Evolutionary conservation across 2,329 filamentous ascomycete genomes (phyloP).

Genomic region (Trichothecium sympodiale): DNA sequence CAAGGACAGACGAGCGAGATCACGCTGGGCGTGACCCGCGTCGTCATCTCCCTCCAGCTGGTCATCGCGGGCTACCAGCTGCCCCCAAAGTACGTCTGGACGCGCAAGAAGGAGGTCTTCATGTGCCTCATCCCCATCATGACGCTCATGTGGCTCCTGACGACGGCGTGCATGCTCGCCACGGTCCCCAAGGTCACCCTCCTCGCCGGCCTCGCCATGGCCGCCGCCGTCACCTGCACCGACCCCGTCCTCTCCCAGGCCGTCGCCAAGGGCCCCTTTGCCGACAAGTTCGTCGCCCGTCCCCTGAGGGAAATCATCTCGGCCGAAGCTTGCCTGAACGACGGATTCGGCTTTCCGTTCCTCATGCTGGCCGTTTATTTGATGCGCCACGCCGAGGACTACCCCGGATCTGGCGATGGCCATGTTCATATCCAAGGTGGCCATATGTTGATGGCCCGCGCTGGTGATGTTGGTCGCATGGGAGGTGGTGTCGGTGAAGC

Average conservation of each 20-base stretch:
- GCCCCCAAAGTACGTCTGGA: conserved; percentile 40
- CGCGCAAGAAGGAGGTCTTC: conserved; percentile 39
- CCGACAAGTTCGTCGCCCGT: conserved; percentile 49
- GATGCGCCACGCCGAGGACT: conserved; percentile 34
- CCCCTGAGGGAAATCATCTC: conserved; percentile 50
- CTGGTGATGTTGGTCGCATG: conserved; percentile 33
- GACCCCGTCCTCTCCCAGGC: conserved; percentile 53
- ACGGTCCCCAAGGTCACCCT: conserved; percentile 43
- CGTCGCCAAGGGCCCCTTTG: conserved; percentile 45
- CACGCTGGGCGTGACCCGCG: conserved; percentile 37
- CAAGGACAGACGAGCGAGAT: conserved; percentile 21
- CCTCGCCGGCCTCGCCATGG: conserved; percentile 45
- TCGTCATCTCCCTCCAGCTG: conserved; percentile 53
- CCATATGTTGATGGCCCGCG: conserved; percentile 10
- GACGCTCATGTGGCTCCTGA: conserved; percentile 51
- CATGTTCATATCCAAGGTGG: neutral
- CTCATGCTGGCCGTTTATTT: conserved; percentile 47
- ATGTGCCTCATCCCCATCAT: conserved; percentile 48
- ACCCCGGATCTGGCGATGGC: conserved; percentile 12
- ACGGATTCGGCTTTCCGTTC: conserved; percentile 32
- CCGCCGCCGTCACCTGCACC: conserved; percentile 49
- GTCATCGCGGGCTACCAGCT: conserved; percentile 53
- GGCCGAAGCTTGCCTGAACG: conserved; percentile 15
- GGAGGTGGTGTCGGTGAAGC: conserved; percentile 40
- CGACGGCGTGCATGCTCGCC: conserved; percentile 42